Evolutionary conservation across 1,284 basidiomycete species (phyloP), one percentile per base, ranked within the genome.

Genomic region (Trametes pubescens): DNA sequence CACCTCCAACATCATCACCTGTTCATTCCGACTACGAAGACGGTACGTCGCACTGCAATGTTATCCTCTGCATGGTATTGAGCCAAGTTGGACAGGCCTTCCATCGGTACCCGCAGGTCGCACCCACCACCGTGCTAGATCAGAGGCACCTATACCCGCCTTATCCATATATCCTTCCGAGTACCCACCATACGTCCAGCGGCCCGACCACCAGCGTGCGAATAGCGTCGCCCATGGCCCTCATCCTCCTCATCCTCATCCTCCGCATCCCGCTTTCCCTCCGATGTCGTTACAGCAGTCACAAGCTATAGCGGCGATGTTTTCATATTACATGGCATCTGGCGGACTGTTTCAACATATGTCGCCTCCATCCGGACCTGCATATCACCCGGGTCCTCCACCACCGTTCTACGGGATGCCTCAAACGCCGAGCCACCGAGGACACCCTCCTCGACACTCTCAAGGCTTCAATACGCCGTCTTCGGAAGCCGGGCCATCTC

Each of bases 301-400:
- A 0, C 77, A 80, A 56, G 72, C 69, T 40, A 68, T 16, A 9
- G 16, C 75, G 29, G 77, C 78, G 14, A 73, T 78, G 65, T 72
- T 79, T 26, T 72, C 74, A 10, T 75, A 75, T 66, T 37, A 75
- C 8, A 69, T 76, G 67, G 62, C 71, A 11, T 65, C 64, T 1
- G 67, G 68, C 9, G 59, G 51, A 18, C 43, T 64, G 6, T 64
- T 75, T 48, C 65, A 56, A 7, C 56, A 59, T 5, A 46, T 59
- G 8, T 26, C 48, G 2, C 54, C 44, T 10, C 40, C 37, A 1
- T 35, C 53, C n/a, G 44, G 14, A 0, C 18, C 61, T n/a, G 52
- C 57, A 4, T 68, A 59, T n/a, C 62, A 47, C 9, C 38, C 59
- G 65, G 46, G 43, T 14, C 40, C 48, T n/a, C 57, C 64, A 11